Evolutionary conservation across 2,329 filamentous ascomycete genomes (phyloP), one percentile per base, ranked within the genome.

Genomic region (Colletotrichum neosansevieriae): DNA sequence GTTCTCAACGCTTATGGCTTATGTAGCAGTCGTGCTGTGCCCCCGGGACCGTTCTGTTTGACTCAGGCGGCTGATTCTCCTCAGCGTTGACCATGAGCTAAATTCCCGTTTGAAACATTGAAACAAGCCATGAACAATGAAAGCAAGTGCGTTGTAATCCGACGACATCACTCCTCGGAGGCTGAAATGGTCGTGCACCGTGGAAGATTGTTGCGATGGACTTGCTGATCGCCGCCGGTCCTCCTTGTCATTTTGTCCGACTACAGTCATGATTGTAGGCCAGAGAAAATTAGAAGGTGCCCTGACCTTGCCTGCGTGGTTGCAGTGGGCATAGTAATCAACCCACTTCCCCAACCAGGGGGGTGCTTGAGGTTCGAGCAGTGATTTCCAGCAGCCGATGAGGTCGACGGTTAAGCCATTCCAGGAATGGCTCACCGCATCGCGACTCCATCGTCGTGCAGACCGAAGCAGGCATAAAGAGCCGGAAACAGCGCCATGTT

Each of bases 401-500:
- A 54, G 40, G 24, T 63, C 15, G 32, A 68, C 11, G 21, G 42
- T 34, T 21, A 58, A 17, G 32, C 24, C 49, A 54, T 21, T 34
- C 60, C 59, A 40, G 47, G 32, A 51, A 36, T 17, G 38, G 44
- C 63, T 69, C 63, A 67, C 67, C 67, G 67, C 67, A 69, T 67
- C 63, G 17, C n/a, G 36, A 66, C 57, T 36, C 66, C 67, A 56
- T 69, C 19, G 67, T 57, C 56, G 49, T 62, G 67, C 67, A 69
- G 63, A 57, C 61, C 40, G 32, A 59, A 58, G 54, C 61, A 68
- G 63, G 67, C 62, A 62, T 67, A 21, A 15, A 53, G 17, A 24
- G 42, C 56, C 38, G 51, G 45, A 12, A 21, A 51, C 42, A 6
- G 36, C 38, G 54, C 47, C 65, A 68, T 68, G 54, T 29, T 56